phyloP scores from a whole-genome alignment of 805 yeast genomes.

The Blastobotrys chiropterorum region DNA sequence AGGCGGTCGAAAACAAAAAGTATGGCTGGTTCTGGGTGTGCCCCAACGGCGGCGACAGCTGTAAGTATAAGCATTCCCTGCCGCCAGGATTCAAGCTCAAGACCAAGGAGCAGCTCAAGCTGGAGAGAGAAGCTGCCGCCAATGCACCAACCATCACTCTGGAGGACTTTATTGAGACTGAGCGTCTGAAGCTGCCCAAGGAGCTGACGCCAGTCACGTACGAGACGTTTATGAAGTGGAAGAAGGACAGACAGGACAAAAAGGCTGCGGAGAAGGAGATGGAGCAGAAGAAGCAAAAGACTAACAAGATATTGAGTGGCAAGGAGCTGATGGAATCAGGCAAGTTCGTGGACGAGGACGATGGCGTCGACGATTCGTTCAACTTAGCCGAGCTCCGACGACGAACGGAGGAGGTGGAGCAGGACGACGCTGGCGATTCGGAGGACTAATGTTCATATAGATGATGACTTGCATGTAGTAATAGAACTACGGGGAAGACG shows the following conservation, averaged over 20 bases:
- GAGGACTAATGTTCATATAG: neutral
- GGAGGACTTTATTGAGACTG: slow-evolving; percentile 94
- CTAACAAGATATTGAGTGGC: slow-evolving; percentile 26
- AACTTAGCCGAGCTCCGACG: neutral
- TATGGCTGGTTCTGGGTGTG: slow-evolving; percentile 99
- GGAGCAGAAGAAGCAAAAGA: slow-evolving; percentile 39
- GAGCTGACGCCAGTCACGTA: slow-evolving; percentile 76
- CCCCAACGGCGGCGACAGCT: slow-evolving; percentile 87
- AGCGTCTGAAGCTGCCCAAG: slow-evolving; percentile 75
- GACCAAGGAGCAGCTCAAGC: slow-evolving; percentile 90
- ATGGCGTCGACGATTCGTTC: slow-evolving; percentile 16
- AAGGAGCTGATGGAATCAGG: slow-evolving; percentile 36
- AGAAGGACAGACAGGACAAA: slow-evolving; percentile 50
- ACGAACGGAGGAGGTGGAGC: neutral
- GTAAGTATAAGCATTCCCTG: slow-evolving; percentile 91
- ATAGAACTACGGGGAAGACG: neutral
- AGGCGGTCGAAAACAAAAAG: slow-evolving; percentile 94
- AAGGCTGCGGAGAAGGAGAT: slow-evolving; percentile 30
- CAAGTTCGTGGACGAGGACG: slow-evolving; percentile 31
- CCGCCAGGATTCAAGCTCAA: slow-evolving; percentile 96
- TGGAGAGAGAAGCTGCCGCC: slow-evolving; percentile 80
- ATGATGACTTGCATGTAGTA: neutral
- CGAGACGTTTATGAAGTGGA: slow-evolving; percentile 80
- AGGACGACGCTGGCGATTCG: too few species aligned
- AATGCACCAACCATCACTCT: slow-evolving; percentile 83